phyloP scores from a whole-genome alignment of 148 eudicot genomes.

The Cornus florida region DNA sequence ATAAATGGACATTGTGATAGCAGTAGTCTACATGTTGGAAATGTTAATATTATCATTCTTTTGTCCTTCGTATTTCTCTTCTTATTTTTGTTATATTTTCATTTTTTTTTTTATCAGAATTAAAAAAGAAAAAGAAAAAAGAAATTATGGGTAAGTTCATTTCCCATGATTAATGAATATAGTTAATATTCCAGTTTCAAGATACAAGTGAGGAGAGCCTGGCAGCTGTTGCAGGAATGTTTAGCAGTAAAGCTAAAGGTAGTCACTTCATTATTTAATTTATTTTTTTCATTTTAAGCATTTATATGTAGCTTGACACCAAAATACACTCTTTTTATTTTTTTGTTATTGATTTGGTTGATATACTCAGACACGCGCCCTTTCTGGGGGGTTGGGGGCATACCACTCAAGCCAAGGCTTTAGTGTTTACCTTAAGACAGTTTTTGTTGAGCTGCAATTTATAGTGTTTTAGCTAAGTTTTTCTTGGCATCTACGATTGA shows the following conservation, averaged over 20 bases:
- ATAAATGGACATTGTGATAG: background rate
- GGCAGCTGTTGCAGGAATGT: slow-evolving; percentile 99
- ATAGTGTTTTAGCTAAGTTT: background rate
- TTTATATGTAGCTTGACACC: background rate
- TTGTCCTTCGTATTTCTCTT: background rate
- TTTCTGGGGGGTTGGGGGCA: too few species aligned
- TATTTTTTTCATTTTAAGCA: background rate
- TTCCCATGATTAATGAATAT: slow-evolving; percentile 1
- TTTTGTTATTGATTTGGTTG: too few species aligned
- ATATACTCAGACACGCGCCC: too few species aligned
- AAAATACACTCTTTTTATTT: background rate
- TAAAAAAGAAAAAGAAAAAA: background rate
- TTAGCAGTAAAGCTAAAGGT: slow-evolving; percentile 99
- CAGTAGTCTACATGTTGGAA: background rate
- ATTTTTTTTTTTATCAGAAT: background rate
- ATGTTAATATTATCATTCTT: background rate
- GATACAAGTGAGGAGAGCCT: slow-evolving; percentile 97
- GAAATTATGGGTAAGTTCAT: background rate
- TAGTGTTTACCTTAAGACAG: background rate
- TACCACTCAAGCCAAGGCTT: too few species aligned
- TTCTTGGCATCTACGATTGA: background rate
- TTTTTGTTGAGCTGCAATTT: slow-evolving; percentile 9
- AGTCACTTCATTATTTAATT: background rate
- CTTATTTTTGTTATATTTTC: background rate
- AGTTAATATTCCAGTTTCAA: slow-evolving; percentile 54